Percentiles rank a stretch among this genome's conserved stretches.
Conservation (phyloP, 2,329 filamentous ascomycete species). For the Colletotrichum scovillei region DNA sequence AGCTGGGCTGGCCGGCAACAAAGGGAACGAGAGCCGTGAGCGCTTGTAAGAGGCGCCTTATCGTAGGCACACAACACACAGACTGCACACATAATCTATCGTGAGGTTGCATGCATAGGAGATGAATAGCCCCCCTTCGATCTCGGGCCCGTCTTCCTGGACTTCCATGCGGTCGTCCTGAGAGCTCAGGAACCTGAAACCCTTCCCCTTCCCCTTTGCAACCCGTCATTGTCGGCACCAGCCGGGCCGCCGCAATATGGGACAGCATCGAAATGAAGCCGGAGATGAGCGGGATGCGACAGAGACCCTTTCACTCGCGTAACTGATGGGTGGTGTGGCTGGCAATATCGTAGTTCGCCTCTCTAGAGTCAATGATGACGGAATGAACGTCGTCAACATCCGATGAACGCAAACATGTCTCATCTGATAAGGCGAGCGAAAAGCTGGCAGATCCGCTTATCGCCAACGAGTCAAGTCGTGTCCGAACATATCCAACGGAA, state of each 20-base stretch:
- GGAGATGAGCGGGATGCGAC: slow-evolving; percentile 22
- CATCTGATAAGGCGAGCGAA: neutral
- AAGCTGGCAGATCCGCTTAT: neutral
- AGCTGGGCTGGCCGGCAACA: slow-evolving; percentile 27
- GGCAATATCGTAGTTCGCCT: slow-evolving; percentile 15
- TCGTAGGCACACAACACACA: neutral
- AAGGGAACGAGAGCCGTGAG: slow-evolving; percentile 25
- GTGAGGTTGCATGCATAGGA: slow-evolving; percentile 19
- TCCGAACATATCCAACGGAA: slow-evolving; percentile 21
- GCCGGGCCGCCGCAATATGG: slow-evolving; percentile 7
- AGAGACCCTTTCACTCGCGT: neutral
- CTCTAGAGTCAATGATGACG: neutral
- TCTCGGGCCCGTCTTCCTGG: slow-evolving; percentile 26
- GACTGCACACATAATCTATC: neutral
- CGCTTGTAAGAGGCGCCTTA: neutral
- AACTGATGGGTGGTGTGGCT: slow-evolving; percentile 2
- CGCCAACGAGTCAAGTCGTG: neutral
- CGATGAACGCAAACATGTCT: neutral
- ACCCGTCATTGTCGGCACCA: slow-evolving; percentile 13
- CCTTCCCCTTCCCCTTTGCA: neutral
- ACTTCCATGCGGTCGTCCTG: neutral
- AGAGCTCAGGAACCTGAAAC: neutral
- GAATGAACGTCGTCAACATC: neutral
- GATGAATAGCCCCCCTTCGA: slow-evolving; percentile 10
- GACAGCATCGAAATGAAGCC: slow-evolving; percentile 5